Evolutionary conservation across 345 rosid species (phyloP), one percentile per base, ranked within the genome.

Genomic region (Anastatica hierochuntica): DNA sequence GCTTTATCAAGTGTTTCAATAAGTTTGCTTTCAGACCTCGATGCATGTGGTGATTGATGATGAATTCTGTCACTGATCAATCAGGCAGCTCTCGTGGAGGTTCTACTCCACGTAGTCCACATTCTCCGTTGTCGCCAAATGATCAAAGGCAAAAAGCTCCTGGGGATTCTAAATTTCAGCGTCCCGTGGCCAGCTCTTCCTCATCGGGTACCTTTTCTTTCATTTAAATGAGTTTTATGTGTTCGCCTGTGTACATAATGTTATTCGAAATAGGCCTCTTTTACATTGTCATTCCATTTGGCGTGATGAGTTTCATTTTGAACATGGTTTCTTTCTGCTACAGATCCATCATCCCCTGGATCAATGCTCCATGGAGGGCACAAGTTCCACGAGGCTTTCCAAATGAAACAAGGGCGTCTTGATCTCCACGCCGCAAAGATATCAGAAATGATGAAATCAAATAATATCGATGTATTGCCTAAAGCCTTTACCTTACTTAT

Each of bases 321-420:
- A n/a, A n/a, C n/a, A n/a, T n/a, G n/a, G 40, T 18, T 38, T 10
- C 38, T 15, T 55, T 63, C 36, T 46, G 10, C 24, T 29, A 46
- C 64, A 85, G 97, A 83, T 58, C 56, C 85, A 60, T 65, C 74
- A 27, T 67, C 72, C 3, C 74, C 80, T 69, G 77, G 78, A 35
- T 49, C 54, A 50, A 56, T 69, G 72, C 82, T 77, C 57, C 83
- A 70, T 59, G 74, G 53, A 67, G 94, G 94, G n/a, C 88, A 81
- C 47, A 88, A 76, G 66, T 82, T 94, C 68, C 90, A 85, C n/a
- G 97, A 94, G 59, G 94, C 81, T 54, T 83, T 88, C 63, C 95
- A 81, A 56, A 55, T 88, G 68, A 88, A 80, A 76, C 97, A 83
- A 26, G 99, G 85, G n/a, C 68, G 81, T 17, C 82, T 81, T 55